phyloP scores from a whole-genome alignment of 345 rosid species.

The Schrenkiella parvula region DNA sequence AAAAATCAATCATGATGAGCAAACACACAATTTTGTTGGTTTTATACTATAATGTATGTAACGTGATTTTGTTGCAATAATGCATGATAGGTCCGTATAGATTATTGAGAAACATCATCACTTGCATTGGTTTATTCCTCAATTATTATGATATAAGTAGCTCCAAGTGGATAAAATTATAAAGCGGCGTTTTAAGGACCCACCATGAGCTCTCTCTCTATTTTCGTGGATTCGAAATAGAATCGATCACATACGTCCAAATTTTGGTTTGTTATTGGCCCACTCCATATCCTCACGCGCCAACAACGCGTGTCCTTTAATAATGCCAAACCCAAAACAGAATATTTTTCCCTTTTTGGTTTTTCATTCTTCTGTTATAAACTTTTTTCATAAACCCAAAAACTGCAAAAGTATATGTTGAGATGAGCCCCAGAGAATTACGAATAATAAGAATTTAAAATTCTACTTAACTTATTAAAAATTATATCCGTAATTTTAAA shows the following conservation, averaged over 20 bases:
- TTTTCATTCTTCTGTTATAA: neutral
- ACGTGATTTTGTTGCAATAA: slow-evolving; percentile 22
- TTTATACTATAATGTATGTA: slow-evolving; percentile 13
- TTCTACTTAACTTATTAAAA: too few relatives aligned
- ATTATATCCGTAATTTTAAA: too few relatives aligned
- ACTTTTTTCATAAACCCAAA: neutral
- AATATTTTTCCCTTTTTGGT: neutral
- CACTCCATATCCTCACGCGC: slow-evolving; percentile 10
- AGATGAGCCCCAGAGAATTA: too few relatives aligned
- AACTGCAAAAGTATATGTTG: neutral
- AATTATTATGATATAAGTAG: slow-evolving; percentile 20
- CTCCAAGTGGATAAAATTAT: neutral
- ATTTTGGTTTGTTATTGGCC: slow-evolving; percentile 7
- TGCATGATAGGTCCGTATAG: neutral
- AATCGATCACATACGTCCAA: slow-evolving; percentile 36
- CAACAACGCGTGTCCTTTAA: neutral
- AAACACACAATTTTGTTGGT: slow-evolving; percentile 6
- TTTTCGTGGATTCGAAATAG: slow-evolving; percentile 6
- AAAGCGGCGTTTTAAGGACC: slow-evolving; percentile 33
- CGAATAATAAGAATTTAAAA: too few relatives aligned
- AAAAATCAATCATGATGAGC: neutral
- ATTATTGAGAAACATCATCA: neutral
- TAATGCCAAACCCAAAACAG: neutral
- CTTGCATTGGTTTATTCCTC: slow-evolving; percentile 15
- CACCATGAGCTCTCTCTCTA: slow-evolving; percentile 23